Percentiles rank a stretch among this genome's conserved stretches.
These are phyloP conservation scores for Rhynchospora tenuis DNA, from an alignment of 176 grass and related monocot species.

Conservation along the genomic window DNA sequence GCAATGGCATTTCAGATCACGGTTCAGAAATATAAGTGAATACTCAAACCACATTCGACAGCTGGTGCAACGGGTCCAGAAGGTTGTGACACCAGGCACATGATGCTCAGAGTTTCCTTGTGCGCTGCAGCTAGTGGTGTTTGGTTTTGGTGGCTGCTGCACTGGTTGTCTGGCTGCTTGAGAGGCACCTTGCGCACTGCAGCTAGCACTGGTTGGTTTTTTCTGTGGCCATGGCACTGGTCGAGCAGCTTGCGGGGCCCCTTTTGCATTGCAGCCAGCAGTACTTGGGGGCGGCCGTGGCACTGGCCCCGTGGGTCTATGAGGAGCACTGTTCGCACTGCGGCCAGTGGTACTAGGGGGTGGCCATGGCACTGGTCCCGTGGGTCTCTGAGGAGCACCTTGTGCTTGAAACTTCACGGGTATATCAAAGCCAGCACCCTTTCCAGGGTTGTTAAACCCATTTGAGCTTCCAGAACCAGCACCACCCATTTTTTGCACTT, in stretches of 20 bases:
- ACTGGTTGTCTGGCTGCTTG: background rate
- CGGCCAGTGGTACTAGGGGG: background rate
- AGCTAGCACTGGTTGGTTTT: background rate
- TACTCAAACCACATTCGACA: slow-evolving; percentile 8
- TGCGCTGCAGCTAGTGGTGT: background rate
- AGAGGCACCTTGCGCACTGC: background rate
- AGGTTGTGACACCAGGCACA: background rate
- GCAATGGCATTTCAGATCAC: background rate
- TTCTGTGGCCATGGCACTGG: background rate
- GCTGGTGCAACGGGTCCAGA: slow-evolving; percentile 11
- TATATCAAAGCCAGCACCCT: background rate
- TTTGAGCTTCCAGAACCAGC: background rate
- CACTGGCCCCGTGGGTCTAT: background rate
- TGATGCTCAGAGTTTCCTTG: background rate
- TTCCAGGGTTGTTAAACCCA: background rate
- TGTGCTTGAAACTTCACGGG: background rate
- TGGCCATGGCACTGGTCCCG: background rate
- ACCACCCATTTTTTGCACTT: background rate
- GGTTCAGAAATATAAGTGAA: background rate
- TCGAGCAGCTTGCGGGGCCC: background rate
- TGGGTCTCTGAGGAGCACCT: background rate
- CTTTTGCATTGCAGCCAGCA: background rate
- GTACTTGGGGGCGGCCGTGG: background rate
- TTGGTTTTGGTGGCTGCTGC: background rate
- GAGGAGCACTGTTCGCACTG: background rate